Evolutionary conservation across 2,329 filamentous ascomycete genomes (phyloP).

Genomic region (Colletotrichum sidae): DNA sequence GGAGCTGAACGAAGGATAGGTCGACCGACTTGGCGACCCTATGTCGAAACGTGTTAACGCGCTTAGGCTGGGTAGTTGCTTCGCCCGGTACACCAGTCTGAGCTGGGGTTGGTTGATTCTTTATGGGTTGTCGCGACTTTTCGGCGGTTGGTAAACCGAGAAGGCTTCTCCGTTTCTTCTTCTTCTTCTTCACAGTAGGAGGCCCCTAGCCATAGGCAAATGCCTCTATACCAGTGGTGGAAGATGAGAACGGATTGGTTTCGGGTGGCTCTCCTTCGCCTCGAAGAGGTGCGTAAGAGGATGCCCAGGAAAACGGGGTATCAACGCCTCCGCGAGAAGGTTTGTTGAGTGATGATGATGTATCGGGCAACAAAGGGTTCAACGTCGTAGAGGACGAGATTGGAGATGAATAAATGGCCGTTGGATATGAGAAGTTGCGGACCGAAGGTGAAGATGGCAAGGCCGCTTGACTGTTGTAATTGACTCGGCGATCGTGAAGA

Average conservation of each 20-base stretch:
- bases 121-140: neutral
- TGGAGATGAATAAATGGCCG: constrained; percentile 18
- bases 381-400: neutral
- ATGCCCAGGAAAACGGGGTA: constrained; percentile 31
- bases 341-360: neutral
- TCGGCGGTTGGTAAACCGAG: constrained; percentile 12
- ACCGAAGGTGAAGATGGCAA: constrained; percentile 4
- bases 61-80: neutral
- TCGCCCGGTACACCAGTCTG: neutral
- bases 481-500: neutral
- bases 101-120: neutral
- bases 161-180: constrained; percentile 27
- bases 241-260: neutral
- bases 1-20: constrained; percentile 6
- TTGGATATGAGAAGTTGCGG: constrained; percentile 43
- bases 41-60: constrained; percentile 3
- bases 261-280: constrained; percentile 1
- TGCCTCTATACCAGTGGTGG: constrained; percentile 18
- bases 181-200: constrained; percentile 17
- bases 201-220: constrained; percentile 34
- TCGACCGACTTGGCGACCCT: constrained; percentile 24
- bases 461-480: neutral
- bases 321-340: constrained; percentile 7
- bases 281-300: constrained; percentile 22
- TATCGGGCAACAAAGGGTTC: too few relatives aligned